Conservation (phyloP, 129 eudicot genomes). For the Arctium lappa region DNA sequence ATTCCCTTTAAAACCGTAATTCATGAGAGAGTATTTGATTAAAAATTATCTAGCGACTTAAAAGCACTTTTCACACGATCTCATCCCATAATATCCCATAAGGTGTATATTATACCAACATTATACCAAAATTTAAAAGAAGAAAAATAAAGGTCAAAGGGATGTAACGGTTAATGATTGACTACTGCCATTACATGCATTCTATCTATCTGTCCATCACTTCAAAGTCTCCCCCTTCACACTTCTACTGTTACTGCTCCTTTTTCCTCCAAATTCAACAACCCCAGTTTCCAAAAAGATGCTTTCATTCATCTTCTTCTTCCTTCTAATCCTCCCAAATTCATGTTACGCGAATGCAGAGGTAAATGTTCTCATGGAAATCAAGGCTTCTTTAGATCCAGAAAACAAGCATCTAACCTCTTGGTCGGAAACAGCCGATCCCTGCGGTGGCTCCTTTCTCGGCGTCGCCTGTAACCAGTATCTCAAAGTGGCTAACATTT, state of each 20-base stretch:
- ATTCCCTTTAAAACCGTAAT: too few relatives aligned
- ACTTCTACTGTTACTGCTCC: neutral
- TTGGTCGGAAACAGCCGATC: slow-evolving; percentile 74
- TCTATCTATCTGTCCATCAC: slow-evolving; percentile 5
- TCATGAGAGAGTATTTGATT: too few relatives aligned
- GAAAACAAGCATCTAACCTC: slow-evolving; percentile 61
- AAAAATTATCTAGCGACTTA: too few relatives aligned
- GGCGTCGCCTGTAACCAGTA: slow-evolving; percentile 90
- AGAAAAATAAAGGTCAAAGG: neutral
- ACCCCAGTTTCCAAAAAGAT: neutral
- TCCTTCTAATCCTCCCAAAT: slow-evolving; percentile 6
- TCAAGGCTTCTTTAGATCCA: slow-evolving; percentile 84
- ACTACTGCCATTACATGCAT: slow-evolving; percentile 25
- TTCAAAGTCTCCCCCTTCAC: slow-evolving; percentile 32
- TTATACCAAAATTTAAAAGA: too few relatives aligned
- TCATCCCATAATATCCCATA: too few relatives aligned
- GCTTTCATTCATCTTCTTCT: slow-evolving; percentile 13
- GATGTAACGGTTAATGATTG: slow-evolving; percentile 24
- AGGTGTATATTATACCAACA: too few relatives aligned
- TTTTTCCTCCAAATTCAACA: slow-evolving; percentile 1
- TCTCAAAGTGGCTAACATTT: slow-evolving; percentile 72
- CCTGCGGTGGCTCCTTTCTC: slow-evolving; percentile 62
- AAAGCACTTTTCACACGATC: too few relatives aligned
- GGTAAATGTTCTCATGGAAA: slow-evolving; percentile 63
- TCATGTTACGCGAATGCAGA: slow-evolving; percentile 49